These are phyloP conservation scores for Xylaria intraflava DNA, from an alignment of 495 filamentous ascomycete species.

Conservation along the genomic window DNA sequence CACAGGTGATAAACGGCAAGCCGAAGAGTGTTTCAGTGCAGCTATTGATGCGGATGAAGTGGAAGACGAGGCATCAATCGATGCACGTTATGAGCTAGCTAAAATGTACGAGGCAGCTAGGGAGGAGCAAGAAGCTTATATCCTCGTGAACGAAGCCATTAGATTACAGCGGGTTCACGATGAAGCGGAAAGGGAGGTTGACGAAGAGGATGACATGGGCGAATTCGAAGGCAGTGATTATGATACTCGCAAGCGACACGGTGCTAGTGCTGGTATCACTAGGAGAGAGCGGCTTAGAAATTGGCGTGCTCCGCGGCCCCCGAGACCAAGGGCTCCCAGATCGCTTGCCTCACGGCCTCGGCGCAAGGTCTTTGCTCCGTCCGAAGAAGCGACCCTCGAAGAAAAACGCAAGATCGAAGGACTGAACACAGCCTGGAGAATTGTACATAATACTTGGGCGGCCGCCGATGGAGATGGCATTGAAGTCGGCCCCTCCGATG, in stretches of 20 bases:
- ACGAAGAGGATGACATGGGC: constrained; percentile 28
- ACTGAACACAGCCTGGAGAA: constrained; percentile 18
- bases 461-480: background rate
- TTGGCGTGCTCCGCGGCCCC: constrained; percentile 8
- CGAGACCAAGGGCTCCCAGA: constrained; percentile 3
- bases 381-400: constrained; percentile 22
- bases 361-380: constrained; percentile 22
- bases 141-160: constrained; percentile 66
- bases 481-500: constrained; percentile 9
- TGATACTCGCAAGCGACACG: background rate
- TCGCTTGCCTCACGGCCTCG: constrained; percentile 2
- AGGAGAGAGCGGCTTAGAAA: constrained; percentile 1
- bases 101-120: constrained; percentile 70
- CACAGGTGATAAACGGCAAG: constrained; percentile 55
- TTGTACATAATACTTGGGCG: constrained; percentile 14
- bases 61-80: constrained; percentile 54
- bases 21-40: constrained; percentile 66
- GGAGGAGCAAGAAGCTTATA: constrained; percentile 63
- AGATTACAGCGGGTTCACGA: constrained; percentile 43
- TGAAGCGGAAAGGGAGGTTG: constrained; percentile 37
- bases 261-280: background rate
- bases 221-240: constrained; percentile 5
- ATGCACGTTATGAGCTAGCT: constrained; percentile 61
- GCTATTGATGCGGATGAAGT: constrained; percentile 62
- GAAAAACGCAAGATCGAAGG: constrained; percentile 19